phyloP scores from a whole-genome alignment of 345 rosid species.

The Litchi chinensis region DNA sequence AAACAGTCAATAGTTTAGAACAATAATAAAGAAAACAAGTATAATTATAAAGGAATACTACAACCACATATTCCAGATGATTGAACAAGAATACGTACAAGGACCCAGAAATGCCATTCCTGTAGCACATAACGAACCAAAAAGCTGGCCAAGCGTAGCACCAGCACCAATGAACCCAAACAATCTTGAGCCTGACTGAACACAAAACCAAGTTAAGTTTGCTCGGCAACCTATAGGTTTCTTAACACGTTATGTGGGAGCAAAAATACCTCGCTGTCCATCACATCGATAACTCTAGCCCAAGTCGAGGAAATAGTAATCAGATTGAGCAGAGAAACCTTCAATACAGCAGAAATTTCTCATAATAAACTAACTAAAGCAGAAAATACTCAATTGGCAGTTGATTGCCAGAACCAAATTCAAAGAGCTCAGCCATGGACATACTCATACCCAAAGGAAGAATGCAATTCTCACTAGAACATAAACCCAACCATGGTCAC shows the following conservation, averaged over 20 bases:
- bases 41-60: constrained; percentile 17
- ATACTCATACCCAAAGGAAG: constrained; percentile 90
- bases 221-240: constrained; percentile 16
- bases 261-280: constrained; percentile 81
- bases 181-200: constrained; percentile 97
- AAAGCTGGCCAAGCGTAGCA: constrained; percentile 95
- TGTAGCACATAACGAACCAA: constrained; percentile 88
- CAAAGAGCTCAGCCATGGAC: constrained; percentile 18
- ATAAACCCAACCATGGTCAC: constrained; percentile 66
- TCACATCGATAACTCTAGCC: constrained; percentile 93
- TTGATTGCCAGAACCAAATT: constrained; percentile 10
- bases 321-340: constrained; percentile 91
- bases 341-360: constrained; percentile 18
- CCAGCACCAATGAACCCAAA: constrained; percentile 98
- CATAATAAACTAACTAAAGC: background rate
- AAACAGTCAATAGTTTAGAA: constrained; percentile 18
- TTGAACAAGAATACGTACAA: constrained; percentile 48
- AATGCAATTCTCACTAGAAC: constrained; percentile 81
- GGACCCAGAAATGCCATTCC: constrained; percentile 90
- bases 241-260: constrained; percentile 3
- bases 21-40: constrained; percentile 18
- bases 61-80: constrained; percentile 1
- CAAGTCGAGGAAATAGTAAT: constrained; percentile 93
- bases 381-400: background rate
- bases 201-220: constrained; percentile 33